Conservation (phyloP, 345 rosid genomes). For the Eutrema yunnanense region DNA sequence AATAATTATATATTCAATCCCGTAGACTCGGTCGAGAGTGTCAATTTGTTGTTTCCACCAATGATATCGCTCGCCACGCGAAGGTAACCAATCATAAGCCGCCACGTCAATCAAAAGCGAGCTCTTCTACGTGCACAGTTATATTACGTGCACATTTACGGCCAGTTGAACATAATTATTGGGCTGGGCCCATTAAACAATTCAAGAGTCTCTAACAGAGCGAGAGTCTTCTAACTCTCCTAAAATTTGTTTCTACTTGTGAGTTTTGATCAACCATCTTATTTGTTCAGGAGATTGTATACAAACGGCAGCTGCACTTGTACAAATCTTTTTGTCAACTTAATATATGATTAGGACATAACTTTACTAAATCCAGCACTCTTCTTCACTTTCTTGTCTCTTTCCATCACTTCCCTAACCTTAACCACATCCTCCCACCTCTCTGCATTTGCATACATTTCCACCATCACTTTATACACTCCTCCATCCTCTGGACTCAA, state of each 20-base stretch:
- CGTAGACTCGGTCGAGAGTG: slow-evolving; percentile 19
- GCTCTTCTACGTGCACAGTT: slow-evolving; percentile 14
- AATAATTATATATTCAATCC: slow-evolving; percentile 22
- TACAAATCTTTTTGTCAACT: too few relatives aligned
- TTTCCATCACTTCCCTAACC: slow-evolving; percentile 43
- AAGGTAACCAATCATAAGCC: not conserved
- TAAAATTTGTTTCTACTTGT: not conserved
- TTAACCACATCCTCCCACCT: slow-evolving; percentile 68
- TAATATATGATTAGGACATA: not conserved
- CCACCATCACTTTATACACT: slow-evolving; percentile 62
- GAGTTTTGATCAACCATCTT: not conserved
- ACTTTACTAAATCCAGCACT: slow-evolving; percentile 49
- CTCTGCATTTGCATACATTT: slow-evolving; percentile 51
- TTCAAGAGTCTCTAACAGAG: not conserved
- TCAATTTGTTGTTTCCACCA: slow-evolving; percentile 29
- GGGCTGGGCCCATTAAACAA: slow-evolving; percentile 15
- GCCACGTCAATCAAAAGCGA: slow-evolving; percentile 20
- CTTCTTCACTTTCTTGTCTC: slow-evolving; percentile 42
- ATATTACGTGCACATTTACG: not conserved
- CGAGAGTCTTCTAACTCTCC: not conserved
- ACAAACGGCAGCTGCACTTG: too few relatives aligned
- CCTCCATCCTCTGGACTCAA: slow-evolving; percentile 70
- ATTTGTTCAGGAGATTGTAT: not conserved
- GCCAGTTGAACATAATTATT: not conserved
- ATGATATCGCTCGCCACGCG: slow-evolving; percentile 28